phyloP scores from a whole-genome alignment of 2,329 filamentous ascomycete species.

The Botrytis cinerea region DNA sequence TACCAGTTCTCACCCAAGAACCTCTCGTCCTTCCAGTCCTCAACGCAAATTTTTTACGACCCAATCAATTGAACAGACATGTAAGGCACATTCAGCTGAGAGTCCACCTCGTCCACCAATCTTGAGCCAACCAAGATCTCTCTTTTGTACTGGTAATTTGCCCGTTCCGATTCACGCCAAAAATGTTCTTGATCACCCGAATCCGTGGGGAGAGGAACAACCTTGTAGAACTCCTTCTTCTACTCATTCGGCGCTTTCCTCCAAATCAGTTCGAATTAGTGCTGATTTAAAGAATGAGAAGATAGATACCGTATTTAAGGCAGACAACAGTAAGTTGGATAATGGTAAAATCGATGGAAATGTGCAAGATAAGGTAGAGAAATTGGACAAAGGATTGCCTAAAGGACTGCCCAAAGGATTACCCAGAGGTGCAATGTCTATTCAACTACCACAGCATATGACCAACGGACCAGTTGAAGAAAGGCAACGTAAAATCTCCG shows the following conservation, averaged over 20 bases:
- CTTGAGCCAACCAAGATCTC: constrained; percentile 7
- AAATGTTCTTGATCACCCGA: constrained; percentile 2
- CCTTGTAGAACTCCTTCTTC: constrained; percentile 5
- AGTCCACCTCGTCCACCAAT: constrained; percentile 4
- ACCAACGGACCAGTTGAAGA: not conserved
- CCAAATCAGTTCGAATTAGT: not conserved
- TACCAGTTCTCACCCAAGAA: too few species aligned
- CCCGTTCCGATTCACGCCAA: constrained; percentile 5
- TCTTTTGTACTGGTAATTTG: constrained; percentile 2
- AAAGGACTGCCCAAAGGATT: not conserved
- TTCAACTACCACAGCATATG: not conserved
- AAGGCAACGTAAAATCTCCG: not conserved
- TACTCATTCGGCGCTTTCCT: not conserved
- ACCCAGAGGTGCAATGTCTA: constrained; percentile 1
- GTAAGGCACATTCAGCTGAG: not conserved
- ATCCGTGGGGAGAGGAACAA: not conserved
- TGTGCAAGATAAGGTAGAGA: constrained; percentile 3
- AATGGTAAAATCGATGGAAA: not conserved
- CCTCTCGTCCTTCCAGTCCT: not conserved
- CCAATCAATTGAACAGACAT: not conserved
- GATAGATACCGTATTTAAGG: not conserved
- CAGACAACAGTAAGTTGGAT: not conserved
- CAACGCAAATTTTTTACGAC: not conserved
- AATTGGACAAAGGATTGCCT: not conserved
- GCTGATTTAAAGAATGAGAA: not conserved